Conservation (phyloP, 176 grass and related monocot species). For the Lolium multiflorum region DNA sequence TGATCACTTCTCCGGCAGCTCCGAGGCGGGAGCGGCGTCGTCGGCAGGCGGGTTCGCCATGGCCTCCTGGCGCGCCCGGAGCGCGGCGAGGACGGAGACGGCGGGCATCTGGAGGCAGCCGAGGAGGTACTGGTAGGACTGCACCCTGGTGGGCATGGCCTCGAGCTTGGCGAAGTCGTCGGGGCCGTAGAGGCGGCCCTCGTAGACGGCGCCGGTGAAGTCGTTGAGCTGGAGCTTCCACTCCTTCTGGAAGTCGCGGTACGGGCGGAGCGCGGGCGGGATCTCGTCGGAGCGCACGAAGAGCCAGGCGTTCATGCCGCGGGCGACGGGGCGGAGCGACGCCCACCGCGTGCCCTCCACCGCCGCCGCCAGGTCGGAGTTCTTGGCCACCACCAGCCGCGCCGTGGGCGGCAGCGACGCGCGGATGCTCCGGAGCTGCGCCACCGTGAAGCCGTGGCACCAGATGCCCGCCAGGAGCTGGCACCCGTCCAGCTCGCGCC, state of each 20-base stretch:
- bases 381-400: constrained; percentile 83
- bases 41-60: constrained; percentile 26
- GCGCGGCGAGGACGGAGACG: constrained; percentile 64
- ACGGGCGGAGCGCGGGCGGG: constrained; percentile 77
- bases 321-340: constrained; percentile 70
- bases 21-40: background rate
- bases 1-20: constrained; percentile 33
- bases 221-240: constrained; percentile 82
- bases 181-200: constrained; percentile 84
- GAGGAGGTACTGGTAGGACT: constrained; percentile 84
- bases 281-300: constrained; percentile 98
- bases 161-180: constrained; percentile 88
- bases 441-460: constrained; percentile 87
- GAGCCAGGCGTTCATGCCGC: constrained; percentile 96
- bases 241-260: constrained; percentile 93
- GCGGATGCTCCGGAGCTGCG: constrained; percentile 86
- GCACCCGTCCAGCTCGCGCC: constrained; percentile 73
- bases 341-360: constrained; percentile 85
- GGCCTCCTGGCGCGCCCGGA: constrained; percentile 56
- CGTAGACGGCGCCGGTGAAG: constrained; percentile 92
- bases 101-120: constrained; percentile 81
- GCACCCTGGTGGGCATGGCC: constrained; percentile 79
- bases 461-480: constrained; percentile 85
- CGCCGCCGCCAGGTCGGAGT: constrained; percentile 80
- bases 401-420: constrained; percentile 55